Evolutionary conservation across 371 early-diverging fungal species (phyloP), one percentile per base, ranked within the genome.

Genomic region (Capillidium rhysosporum): DNA sequence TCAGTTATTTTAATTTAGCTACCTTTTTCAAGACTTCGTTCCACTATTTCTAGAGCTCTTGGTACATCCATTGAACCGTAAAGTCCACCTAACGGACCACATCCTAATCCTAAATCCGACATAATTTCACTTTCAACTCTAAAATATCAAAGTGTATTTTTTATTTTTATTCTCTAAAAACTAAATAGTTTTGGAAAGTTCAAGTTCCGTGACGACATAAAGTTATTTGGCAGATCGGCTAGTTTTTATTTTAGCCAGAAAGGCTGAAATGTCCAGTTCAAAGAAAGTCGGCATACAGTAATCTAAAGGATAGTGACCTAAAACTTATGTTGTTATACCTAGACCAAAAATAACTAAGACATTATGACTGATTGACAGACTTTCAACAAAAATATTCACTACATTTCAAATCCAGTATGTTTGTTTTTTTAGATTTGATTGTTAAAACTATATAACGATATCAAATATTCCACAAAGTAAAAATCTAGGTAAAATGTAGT

Each of bases 31-130:
- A 61, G 41, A 9, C 56, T 51, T 28, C 38, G 24, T 16, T 34
- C 24, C 5, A 58, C 53, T 0, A 56, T 26, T 30, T 45, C 40
- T 9, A 46, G 46, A 2, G 57, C 47, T 30, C 39, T 39, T 7
- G 43, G 23, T 39, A 51, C 21, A 43, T 51, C 28, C 12, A 61
- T 40, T 20, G 30, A 8, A 44, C 55, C 44, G 48, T 58, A 54
- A 16, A 30, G n/a, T 2, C 58, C 58, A 48, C 56, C 55, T 24
- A 61, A 58, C 4, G 44, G 34, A 1, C 40, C 58, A 4, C 55
- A 55, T 8, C 61, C 61, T 26, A 61, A 61, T 7, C 40, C 21
- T 46, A 61, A 16, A 28, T 58, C 48, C 28, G 61, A 12, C 34
- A 34, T 4, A 4, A 7, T 34, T 12, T 7, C 12, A 34, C 12